These are phyloP conservation scores for Kwoniella heveanensis DNA, from an alignment of 768 basidiomycete genomes.

Conservation along the genomic window DNA sequence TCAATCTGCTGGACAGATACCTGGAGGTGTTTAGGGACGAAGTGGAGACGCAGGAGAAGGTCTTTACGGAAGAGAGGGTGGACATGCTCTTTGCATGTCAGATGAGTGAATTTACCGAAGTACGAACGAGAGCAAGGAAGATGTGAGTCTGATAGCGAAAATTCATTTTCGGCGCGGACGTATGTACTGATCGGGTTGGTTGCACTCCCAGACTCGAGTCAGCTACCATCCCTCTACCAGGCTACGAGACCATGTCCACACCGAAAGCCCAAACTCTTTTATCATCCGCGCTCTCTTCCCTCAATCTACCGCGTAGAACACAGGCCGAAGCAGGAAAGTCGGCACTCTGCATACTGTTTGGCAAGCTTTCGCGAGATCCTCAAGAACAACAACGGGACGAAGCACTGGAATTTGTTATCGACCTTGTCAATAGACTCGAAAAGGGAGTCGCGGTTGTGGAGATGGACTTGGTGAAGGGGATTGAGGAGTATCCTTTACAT, in stretches of 20 bases:
- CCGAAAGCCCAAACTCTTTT: conserved; percentile 30
- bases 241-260: conserved; percentile 29
- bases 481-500: conserved; percentile 47
- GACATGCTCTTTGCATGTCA: conserved; percentile 48
- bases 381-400: neutral
- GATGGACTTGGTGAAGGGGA: conserved; percentile 35
- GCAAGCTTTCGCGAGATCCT: conserved; percentile 24
- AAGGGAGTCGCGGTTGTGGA: conserved; percentile 31
- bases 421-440: conserved; percentile 32
- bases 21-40: conserved; percentile 28
- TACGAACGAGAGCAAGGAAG: conserved; percentile 37
- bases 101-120: conserved; percentile 51
- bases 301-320: conserved; percentile 48
- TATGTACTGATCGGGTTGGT: neutral
- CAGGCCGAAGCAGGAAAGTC: conserved; percentile 54
- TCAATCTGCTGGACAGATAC: conserved; percentile 30
- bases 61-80: conserved; percentile 42
- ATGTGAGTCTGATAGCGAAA: no score
- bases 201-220: conserved; percentile 29
- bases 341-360: conserved; percentile 45
- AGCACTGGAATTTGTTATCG: conserved; percentile 24
- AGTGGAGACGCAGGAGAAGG: neutral
- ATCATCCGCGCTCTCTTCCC: conserved; percentile 30
- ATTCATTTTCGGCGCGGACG: no score
- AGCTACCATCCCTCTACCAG: conserved; percentile 43